Conservation (phyloP, 352 stramenopile genomes). For the Globisporangium orthogonon region DNA sequence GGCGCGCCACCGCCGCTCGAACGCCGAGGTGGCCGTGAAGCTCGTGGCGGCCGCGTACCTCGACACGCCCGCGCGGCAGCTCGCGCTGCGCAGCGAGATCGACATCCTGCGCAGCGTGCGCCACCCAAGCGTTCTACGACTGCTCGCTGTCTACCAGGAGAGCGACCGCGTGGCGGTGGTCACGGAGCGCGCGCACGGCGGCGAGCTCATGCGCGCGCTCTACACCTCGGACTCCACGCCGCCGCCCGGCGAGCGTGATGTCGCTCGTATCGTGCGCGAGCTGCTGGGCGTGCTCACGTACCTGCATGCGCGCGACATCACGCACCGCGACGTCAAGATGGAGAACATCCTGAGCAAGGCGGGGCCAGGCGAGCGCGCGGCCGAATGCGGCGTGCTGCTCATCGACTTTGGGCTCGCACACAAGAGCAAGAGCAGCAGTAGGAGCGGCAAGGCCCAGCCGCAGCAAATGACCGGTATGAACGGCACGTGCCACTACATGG, state of each 20-base stretch:
- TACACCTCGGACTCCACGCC: constrained; percentile 16
- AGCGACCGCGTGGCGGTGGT: constrained; percentile 62
- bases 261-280: constrained; percentile 56
- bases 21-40: constrained; percentile 61
- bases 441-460: constrained; percentile 9
- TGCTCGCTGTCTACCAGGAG: constrained; percentile 69
- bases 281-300: constrained; percentile 62
- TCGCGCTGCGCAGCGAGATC: constrained; percentile 60
- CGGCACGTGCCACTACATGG: constrained; percentile 82
- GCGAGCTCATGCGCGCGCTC: constrained; percentile 61
- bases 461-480: constrained; percentile 72
- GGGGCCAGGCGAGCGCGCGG: constrained; percentile 11
- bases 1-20: constrained; percentile 28
- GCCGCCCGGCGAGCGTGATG: constrained; percentile 38
- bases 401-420: constrained; percentile 83
- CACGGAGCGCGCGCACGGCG: constrained; percentile 48
- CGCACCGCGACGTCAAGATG: constrained; percentile 78
- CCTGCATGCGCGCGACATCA: constrained; percentile 66
- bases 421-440: constrained; percentile 19
- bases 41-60: constrained; percentile 62
- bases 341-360: constrained; percentile 80
- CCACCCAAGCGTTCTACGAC: constrained; percentile 46
- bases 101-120: constrained; percentile 47
- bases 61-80: constrained; percentile 53
- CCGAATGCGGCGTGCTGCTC: constrained; percentile 43